Evolutionary conservation across 2,329 filamentous ascomycete species (phyloP).

Genomic region (Alternaria sp.): DNA sequence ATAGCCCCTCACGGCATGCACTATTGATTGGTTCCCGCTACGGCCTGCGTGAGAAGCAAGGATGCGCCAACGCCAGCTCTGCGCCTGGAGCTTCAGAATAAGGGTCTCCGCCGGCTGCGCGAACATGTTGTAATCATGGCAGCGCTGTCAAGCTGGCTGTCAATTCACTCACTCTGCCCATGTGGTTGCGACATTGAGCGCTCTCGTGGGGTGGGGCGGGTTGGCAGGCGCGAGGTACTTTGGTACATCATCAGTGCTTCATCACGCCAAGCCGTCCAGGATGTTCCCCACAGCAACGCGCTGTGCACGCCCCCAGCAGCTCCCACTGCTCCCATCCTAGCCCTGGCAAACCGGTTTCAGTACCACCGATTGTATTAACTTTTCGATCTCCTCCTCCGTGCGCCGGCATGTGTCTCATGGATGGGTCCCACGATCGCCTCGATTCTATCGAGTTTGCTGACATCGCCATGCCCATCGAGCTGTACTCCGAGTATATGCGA

Average conservation of each 20-base stretch:
- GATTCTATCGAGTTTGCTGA: not conserved
- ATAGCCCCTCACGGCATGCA: slow-evolving; percentile 35
- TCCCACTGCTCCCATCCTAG: slow-evolving; percentile 2
- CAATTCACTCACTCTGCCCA: not conserved
- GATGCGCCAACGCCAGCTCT: slow-evolving; percentile 12
- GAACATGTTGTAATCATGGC: not conserved
- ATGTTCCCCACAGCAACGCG: slow-evolving; percentile 25
- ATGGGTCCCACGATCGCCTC: slow-evolving; percentile 5
- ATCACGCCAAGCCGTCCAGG: slow-evolving; percentile 11
- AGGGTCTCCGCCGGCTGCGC: not conserved
- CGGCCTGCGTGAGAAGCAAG: slow-evolving; percentile 2
- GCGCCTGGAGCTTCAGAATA: not conserved
- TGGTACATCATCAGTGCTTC: slow-evolving; percentile 13
- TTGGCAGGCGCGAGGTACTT: not conserved
- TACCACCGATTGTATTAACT: slow-evolving; percentile 8
- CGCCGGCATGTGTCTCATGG: not conserved
- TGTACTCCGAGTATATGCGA: not conserved
- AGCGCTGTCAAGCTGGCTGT: not conserved
- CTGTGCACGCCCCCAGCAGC: slow-evolving; percentile 5
- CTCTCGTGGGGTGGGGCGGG: not conserved
- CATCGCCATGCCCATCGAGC: slow-evolving; percentile 3
- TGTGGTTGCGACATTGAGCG: not conserved
- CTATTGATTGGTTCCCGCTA: slow-evolving; percentile 26
- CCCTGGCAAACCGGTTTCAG: slow-evolving; percentile 25
- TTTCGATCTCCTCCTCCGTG: slow-evolving; percentile 6